Base-by-base conservation (phyloP, 1,139 yeast species). In the Candida sp. region DNA sequence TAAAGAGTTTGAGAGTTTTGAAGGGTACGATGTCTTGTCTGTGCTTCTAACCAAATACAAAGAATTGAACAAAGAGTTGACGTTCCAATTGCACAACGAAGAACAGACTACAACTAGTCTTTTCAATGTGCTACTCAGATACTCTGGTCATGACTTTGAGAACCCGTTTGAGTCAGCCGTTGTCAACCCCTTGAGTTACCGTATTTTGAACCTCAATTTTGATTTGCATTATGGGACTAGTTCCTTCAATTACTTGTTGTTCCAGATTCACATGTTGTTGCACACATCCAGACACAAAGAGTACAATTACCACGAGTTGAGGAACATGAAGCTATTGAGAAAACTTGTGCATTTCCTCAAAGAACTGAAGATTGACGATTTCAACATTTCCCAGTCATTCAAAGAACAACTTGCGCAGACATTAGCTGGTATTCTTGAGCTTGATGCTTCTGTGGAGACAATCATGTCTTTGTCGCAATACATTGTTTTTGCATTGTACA, bases 211-310 rank as follows among this genome's bases (percentile, higher is more conserved):
- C 1, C 60, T 75, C 26, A 68, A 73, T 53, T 72, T 75, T 51
- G 77, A 74, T 7, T 58, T 76, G 12, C 74, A 66, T 55, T 58
- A 55, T 39, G 77, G 70, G 23, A 57, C 73, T 1, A 81, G 77
- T 37, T 70, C 83, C 0, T 73, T 84, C 47, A 72, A 80, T 42
- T 77, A 75, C 50, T 66, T 87, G 7, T 65, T 86, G 4, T 78
- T 77, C 50, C 93, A 88, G 54, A 72, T 87, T 47, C 76, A 78
- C 2, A 78, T 78, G 1, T 75, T 89, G 52, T 68, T 83, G 6
- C 73, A 75, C 42, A 80, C 76, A 23, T 83, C 89, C 42, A 78
- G 73, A 52, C 80, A 75, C 60, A 70, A 68, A 23, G 62, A 70
- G 1, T 80, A 75, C 62, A 90, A 89, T 59, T 61, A 72, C 2